phyloP scores from a whole-genome alignment of 768 basidiomycete genomes.

The Phylloporus sp. region DNA sequence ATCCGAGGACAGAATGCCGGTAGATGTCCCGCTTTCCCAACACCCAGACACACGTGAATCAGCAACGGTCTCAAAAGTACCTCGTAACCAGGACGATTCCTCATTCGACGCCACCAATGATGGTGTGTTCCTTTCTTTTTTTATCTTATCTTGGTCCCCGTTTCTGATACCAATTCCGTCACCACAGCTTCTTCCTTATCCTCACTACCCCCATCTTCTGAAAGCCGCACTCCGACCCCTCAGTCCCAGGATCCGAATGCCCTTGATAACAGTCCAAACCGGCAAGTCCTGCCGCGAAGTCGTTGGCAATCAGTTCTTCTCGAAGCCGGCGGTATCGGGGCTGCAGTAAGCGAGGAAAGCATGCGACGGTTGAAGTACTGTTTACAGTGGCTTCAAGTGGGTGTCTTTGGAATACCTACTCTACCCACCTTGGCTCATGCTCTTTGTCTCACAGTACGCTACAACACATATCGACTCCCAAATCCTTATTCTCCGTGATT shows the following conservation, averaged over 20 bases:
- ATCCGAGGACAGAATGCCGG: constrained; percentile 27
- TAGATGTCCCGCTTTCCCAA: constrained; percentile 14
- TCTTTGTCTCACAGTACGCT: constrained; percentile 58
- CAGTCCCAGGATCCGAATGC: constrained; percentile 15
- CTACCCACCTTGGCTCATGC: background rate
- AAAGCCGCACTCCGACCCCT: constrained; percentile 24
- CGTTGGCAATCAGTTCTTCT: constrained; percentile 81
- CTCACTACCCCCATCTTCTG: background rate
- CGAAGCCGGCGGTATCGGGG: constrained; percentile 85
- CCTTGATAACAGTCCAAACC: constrained; percentile 27
- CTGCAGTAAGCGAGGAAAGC: constrained; percentile 87
- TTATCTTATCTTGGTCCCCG: constrained; percentile 5
- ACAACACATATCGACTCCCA: constrained; percentile 85
- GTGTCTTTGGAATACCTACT: constrained; percentile 19
- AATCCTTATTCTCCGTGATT: constrained; percentile 78
- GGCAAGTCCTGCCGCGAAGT: constrained; percentile 67
- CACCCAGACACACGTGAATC: background rate
- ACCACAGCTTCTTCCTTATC: constrained; percentile 2
- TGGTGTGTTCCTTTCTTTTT: constrained; percentile 1
- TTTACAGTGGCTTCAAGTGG: constrained; percentile 81
- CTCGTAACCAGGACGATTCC: constrained; percentile 1
- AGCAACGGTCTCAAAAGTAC: background rate
- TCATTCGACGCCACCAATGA: background rate
- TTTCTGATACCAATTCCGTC: background rate
- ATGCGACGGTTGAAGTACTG: constrained; percentile 85